These are phyloP conservation scores for Camellia japonica DNA, from an alignment of 148 eudicot species.

Conservation along the genomic window DNA sequence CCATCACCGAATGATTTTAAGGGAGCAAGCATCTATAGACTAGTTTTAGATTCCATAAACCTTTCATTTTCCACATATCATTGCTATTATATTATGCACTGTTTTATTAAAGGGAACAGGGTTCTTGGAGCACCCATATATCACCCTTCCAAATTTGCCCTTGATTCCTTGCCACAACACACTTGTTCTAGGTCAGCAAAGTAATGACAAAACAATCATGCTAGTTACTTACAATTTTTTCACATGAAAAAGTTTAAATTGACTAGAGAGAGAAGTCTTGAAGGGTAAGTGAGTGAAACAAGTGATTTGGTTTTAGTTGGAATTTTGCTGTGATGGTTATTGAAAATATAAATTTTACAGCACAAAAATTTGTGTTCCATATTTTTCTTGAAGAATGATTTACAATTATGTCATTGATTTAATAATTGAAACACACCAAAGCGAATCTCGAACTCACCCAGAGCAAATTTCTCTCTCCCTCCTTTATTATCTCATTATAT, in stretches of 20 bases:
- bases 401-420: too few relatives aligned
- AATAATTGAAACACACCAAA: too few relatives aligned
- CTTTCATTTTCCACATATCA: not conserved
- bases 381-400: too few relatives aligned
- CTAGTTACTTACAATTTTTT: not conserved
- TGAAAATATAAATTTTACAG: not conserved
- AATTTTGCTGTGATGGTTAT: not conserved
- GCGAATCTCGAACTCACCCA: too few relatives aligned
- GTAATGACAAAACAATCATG: not conserved
- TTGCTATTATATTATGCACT: not conserved
- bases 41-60: conserved; percentile 6
- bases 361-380: too few relatives aligned
- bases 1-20: not conserved
- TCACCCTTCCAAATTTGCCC: conserved; percentile 12
- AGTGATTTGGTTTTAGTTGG: not conserved
- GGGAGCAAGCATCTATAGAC: not conserved
- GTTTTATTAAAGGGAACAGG: conserved; percentile 12
- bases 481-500: too few relatives aligned
- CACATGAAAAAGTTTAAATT: not conserved
- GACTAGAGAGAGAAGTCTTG: not conserved
- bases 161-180: conserved; percentile 17
- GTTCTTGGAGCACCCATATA: not conserved
- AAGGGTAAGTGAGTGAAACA: not conserved
- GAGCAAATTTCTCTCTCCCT: too few relatives aligned
- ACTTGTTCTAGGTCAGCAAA: conserved; percentile 14